Evolutionary conservation across 495 filamentous ascomycete genomes (phyloP), one percentile per base, ranked within the genome.

Genomic region (Pyrenula aspistea): DNA sequence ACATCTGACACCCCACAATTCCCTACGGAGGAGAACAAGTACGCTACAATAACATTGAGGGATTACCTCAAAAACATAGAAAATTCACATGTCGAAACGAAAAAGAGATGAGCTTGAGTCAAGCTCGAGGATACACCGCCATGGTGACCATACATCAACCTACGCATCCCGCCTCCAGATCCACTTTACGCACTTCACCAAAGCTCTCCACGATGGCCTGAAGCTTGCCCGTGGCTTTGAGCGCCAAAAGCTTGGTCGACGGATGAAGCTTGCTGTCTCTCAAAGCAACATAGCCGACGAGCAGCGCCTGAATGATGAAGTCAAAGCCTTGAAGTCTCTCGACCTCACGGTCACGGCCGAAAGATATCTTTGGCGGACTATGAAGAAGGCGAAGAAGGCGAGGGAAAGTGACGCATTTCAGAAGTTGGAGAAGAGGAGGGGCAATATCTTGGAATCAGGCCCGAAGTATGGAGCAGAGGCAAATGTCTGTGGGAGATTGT

Each of bases 181-280:
- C 51, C 78, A 82, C 48, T 73, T 90, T 59, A 66, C 75, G 11
- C 73, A 81, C 55, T 78, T 78, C 59, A 77, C 80, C 25, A 79
- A 78, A 55, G 66, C 80, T 21, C 74, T 96, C 10, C 75, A 77
- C 51, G 77, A 82, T 21, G 86, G 82, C 0, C 73, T 96, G 42
- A 95, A 93, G 67, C 73, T 80, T 1, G 87, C 86, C 23, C 90
- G 89, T 57, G 89, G 87, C 15, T 92, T 92, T 67, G 91, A 96
- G 71, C 77, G 89, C 60, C 91, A 95, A 70, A 95, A 95, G 57
- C 76, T 91, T 50, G 83, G 86, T 25, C 84, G 89, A 55, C 73
- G 90, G 36, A 73, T 86, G 22, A 91, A 86, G 67, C 82, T 82
- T 24, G 82, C 84, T 1, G 78, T 75, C 60, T 73, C 77, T n/a